Percentiles rank a stretch among this genome's conserved stretches.
Evolutionary conservation across 345 rosid species (phyloP).

Genomic region (Salix koriyanagi): DNA sequence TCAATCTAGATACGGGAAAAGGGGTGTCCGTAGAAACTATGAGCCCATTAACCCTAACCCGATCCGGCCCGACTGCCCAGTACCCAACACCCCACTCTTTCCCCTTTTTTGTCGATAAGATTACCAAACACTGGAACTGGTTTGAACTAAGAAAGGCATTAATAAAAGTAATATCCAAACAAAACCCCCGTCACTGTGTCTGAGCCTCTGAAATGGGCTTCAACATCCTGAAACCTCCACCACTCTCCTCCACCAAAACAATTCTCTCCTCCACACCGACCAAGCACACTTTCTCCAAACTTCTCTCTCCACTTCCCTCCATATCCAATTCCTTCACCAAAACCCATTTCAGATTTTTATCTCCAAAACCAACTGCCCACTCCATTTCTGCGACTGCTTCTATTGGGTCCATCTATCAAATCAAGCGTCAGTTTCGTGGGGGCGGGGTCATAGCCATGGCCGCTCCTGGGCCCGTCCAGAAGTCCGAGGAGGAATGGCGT

Average conservation of each 20-base stretch:
- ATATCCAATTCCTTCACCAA: neutral
- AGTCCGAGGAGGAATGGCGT: slow-evolving; percentile 92
- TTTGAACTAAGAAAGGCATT: neutral
- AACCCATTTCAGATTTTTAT: slow-evolving; percentile 6
- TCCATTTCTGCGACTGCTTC: slow-evolving; percentile 25
- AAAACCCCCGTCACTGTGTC: neutral
- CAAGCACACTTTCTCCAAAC: neutral
- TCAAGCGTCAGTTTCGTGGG: slow-evolving; percentile 42
- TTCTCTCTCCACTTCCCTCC: neutral
- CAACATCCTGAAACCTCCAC: slow-evolving; percentile 31
- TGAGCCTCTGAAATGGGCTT: slow-evolving; percentile 31
- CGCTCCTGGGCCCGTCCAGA: slow-evolving; percentile 52
- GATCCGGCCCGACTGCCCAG: neutral
- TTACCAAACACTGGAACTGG: neutral
- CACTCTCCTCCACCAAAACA: slow-evolving; percentile 32
- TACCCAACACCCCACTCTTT: neutral
- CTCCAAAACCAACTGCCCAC: neutral
- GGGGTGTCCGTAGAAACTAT: too few species aligned
- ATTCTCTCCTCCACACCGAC: neutral
- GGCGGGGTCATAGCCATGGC: slow-evolving; percentile 54
- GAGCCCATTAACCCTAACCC: neutral
- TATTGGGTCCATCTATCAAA: slow-evolving; percentile 12
- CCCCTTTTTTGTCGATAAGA: fast-evolving
- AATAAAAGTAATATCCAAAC: neutral
- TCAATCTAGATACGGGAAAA: too few species aligned